phyloP scores from a whole-genome alignment of 2,329 filamentous ascomycete species.

The Pseudohalonectria lignicola region DNA sequence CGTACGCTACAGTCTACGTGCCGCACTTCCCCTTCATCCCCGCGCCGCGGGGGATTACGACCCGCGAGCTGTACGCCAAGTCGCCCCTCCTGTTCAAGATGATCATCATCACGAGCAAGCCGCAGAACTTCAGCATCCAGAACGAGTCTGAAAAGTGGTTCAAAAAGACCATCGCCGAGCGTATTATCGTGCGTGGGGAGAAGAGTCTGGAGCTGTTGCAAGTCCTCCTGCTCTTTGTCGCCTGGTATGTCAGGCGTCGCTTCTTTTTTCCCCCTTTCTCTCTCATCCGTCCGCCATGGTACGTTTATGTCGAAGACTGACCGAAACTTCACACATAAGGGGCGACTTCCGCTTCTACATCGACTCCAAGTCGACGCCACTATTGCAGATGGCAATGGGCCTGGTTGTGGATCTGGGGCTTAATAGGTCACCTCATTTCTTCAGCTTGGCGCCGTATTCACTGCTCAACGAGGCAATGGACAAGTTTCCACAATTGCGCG shows the following conservation, averaged over 20 bases:
- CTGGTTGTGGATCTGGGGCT: constrained; percentile 26
- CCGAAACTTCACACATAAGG: constrained; percentile 12
- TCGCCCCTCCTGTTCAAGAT: constrained; percentile 25
- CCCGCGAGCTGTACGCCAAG: constrained; percentile 18
- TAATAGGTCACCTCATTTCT: constrained; percentile 15
- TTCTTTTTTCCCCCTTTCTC: not conserved
- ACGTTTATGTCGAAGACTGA: not conserved
- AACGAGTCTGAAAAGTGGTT: constrained; percentile 22
- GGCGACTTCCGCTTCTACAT: constrained; percentile 26
- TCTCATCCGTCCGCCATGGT: too few species aligned
- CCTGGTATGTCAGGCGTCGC: constrained; percentile 16
- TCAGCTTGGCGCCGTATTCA: constrained; percentile 12
- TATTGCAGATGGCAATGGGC: constrained; percentile 26
- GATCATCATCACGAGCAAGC: constrained; percentile 21
- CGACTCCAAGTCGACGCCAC: constrained; percentile 21
- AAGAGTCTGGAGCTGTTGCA: constrained; percentile 24
- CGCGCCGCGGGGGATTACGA: constrained; percentile 12
- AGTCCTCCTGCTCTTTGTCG: constrained; percentile 23
- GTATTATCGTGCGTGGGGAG: constrained; percentile 24
- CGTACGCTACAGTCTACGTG: constrained; percentile 20
- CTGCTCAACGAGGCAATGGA: constrained; percentile 21
- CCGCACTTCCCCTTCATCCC: constrained; percentile 27
- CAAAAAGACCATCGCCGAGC: constrained; percentile 21
- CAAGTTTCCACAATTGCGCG: constrained; percentile 5
- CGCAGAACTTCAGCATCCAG: constrained; percentile 19